Conservation (phyloP, 495 filamentous ascomycete species). For the Penicillium lividum region DNA sequence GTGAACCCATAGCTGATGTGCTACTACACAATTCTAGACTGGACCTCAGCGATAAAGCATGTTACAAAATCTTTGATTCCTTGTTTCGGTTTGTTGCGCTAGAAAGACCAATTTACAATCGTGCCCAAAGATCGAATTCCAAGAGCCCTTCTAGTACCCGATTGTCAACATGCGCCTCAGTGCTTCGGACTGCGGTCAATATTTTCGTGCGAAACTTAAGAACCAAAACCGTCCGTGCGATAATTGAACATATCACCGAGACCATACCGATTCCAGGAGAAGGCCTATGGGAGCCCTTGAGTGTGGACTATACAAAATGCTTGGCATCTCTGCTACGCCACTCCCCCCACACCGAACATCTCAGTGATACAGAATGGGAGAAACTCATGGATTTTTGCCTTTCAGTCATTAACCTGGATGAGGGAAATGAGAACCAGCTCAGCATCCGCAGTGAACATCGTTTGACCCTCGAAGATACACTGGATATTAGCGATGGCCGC, state of each 20-base stretch:
- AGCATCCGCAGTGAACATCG: slow-evolving; percentile 31
- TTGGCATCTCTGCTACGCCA: slow-evolving; percentile 68
- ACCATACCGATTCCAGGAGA: slow-evolving; percentile 61
- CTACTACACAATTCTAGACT: slow-evolving; percentile 38
- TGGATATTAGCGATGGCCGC: slow-evolving; percentile 28
- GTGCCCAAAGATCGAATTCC: slow-evolving; percentile 50
- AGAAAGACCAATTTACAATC: slow-evolving; percentile 66
- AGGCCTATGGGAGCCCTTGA: slow-evolving; percentile 68
- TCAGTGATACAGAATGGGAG: slow-evolving; percentile 68
- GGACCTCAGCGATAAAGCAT: slow-evolving; percentile 69
- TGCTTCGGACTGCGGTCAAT: slow-evolving; percentile 69
- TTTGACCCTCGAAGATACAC: slow-evolving; percentile 27
- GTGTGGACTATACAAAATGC: slow-evolving; percentile 76
- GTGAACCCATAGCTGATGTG: slow-evolving; percentile 10
- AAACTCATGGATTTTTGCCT: slow-evolving; percentile 66
- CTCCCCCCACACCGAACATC: slow-evolving; percentile 75
- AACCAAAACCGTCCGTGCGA: slow-evolving; percentile 70
- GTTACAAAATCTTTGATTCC: slow-evolving; percentile 77
- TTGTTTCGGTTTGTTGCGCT: slow-evolving; percentile 68
- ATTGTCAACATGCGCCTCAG: slow-evolving; percentile 69
- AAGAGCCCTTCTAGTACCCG: slow-evolving; percentile 52
- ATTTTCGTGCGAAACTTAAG: slow-evolving; percentile 67
- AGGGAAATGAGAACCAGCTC: slow-evolving; percentile 31
- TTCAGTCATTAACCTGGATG: slow-evolving; percentile 21
- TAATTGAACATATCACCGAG: slow-evolving; percentile 81